phyloP scores from a whole-genome alignment of 2,329 filamentous ascomycete genomes.

The Epichloe gansuensis region DNA sequence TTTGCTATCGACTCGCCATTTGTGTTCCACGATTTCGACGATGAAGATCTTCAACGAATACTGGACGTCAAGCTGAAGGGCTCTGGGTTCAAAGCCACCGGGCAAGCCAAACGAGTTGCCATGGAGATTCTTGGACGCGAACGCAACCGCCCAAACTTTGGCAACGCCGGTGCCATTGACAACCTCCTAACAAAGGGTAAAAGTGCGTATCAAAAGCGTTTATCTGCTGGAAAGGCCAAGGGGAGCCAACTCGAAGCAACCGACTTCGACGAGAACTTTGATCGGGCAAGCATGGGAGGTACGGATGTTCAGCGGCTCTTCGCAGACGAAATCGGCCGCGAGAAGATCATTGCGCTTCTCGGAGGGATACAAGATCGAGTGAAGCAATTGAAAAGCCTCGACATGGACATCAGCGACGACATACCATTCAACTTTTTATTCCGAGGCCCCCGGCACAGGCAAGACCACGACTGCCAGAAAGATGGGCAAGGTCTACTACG shows the following conservation, averaged over 20 bases:
- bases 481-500: constrained; percentile 65
- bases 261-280: constrained; percentile 58
- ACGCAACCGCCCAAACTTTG: constrained; percentile 56
- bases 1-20: constrained; percentile 56
- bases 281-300: constrained; percentile 26
- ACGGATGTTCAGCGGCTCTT: constrained; percentile 44
- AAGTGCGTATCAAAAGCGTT: constrained; percentile 18
- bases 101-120: constrained; percentile 38
- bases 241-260: constrained; percentile 62
- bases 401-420: constrained; percentile 19
- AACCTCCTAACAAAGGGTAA: constrained; percentile 51
- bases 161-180: constrained; percentile 64
- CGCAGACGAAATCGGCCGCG: constrained; percentile 44
- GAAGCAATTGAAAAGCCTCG: constrained; percentile 11
- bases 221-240: constrained; percentile 11
- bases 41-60: constrained; percentile 45
- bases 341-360: constrained; percentile 39
- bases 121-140: constrained; percentile 48
- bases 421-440: constrained; percentile 61
- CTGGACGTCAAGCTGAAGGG: constrained; percentile 50
- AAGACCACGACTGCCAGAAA: constrained; percentile 63
- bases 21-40: constrained; percentile 54
- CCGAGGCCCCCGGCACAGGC: constrained; percentile 55
- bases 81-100: constrained; percentile 39
- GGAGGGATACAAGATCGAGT: constrained; percentile 35